Percentiles rank a stretch among this genome's conserved stretches.
Conservation (phyloP, 2,329 filamentous ascomycete genomes). For the Colletotrichum abscissum region DNA sequence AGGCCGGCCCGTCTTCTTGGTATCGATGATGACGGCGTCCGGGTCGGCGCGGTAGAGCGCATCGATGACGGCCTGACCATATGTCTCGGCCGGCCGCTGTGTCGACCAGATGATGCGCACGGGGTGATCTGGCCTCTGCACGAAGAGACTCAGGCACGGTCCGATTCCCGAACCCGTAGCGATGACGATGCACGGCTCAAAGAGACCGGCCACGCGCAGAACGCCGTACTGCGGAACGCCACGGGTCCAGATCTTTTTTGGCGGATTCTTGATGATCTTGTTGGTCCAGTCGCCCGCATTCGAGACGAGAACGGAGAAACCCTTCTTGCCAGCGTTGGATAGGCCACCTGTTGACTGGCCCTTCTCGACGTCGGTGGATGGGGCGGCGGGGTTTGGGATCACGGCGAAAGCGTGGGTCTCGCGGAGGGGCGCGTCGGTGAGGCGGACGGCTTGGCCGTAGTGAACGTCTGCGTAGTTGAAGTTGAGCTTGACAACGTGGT, state of each 20-base stretch:
- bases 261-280: constrained; percentile 70
- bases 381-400: constrained; percentile 66
- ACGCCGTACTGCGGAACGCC: constrained; percentile 76
- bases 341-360: constrained; percentile 24
- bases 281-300: constrained; percentile 82
- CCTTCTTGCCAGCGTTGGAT: constrained; percentile 53
- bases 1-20: constrained; percentile 66
- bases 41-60: constrained; percentile 68
- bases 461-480: constrained; percentile 73
- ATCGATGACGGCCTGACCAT: constrained; percentile 66
- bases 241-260: constrained; percentile 73
- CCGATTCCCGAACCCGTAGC: constrained; percentile 81
- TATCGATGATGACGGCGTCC: constrained; percentile 76
- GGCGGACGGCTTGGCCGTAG: constrained; percentile 66
- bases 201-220: constrained; percentile 74
- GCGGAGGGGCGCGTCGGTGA: constrained; percentile 71
- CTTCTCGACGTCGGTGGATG: constrained; percentile 29
- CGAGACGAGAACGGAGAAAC: constrained; percentile 77
- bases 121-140: constrained; percentile 51
- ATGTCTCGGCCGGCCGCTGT: constrained; percentile 70
- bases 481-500: constrained; percentile 78
- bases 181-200: constrained; percentile 73
- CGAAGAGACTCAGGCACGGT: constrained; percentile 69
- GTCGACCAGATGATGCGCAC: constrained; percentile 78
- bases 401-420: constrained; percentile 85